Base-by-base conservation (phyloP, 2,329 filamentous ascomycete genomes). In the Lecanoromycetidae sp. region DNA sequence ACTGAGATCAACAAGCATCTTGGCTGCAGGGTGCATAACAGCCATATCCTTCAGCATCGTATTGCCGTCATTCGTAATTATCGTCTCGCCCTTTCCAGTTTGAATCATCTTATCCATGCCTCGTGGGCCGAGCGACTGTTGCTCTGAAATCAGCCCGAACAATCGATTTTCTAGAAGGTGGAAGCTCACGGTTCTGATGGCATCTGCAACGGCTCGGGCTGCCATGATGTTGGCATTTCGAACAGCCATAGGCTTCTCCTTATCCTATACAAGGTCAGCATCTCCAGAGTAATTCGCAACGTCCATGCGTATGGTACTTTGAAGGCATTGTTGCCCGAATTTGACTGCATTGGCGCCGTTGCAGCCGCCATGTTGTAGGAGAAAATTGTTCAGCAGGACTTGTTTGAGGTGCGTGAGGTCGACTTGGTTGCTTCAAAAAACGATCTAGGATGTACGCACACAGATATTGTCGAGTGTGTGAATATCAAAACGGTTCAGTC, bases 91-190 rank as follows among this genome's bases (percentile, higher is more conserved):
- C 71, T 87, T 94, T 64, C 87, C 85, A 51, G 84, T 93, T 74
- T 93, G 84, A 60, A 98, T 96, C 88, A 95, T 95, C 75, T 95
- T 95, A 72, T 95, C 88, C 88, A 95, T 95, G 63, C 91, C 91
- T 67, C 91, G 81, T 56, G 91, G 91, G 55, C 91, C 91, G 57
- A 98, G 76, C 53, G 91, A 96, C 65, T 76, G 59, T 55, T 54
- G 19, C 2, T 1, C 53, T 49, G 51, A 39, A 52, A 50, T 62
- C 52, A 62, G 59, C 55, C n/a, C 33, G 35, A 7, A 12, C 25
- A 26, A 39, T 10, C 32, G 25, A 13, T 36, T n/a, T 22, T 25
- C 30, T 40, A 12, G 17, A 27, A 19, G n/a, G n/a, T n/a, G 9
- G 46, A 46, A 54, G 60, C 69, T 58, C 71, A 77, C 73, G 56